Base-by-base conservation (phyloP, 2,329 filamentous ascomycete genomes). In the Westerdykella ornata region DNA sequence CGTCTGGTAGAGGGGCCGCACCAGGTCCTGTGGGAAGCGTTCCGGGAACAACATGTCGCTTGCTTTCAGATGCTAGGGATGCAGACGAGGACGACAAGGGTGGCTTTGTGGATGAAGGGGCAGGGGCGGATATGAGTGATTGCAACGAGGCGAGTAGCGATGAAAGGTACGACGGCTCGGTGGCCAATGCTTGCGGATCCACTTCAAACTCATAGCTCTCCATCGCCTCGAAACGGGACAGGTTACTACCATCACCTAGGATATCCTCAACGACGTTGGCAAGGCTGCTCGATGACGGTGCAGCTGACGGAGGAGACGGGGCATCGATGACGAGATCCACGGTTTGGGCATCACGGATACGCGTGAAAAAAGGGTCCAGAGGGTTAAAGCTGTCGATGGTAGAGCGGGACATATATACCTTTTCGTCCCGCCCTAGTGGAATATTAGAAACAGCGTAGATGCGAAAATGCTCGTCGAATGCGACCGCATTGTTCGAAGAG, bases 391-490 rank as follows among this genome's bases (percentile, higher is more conserved):
- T 80, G 18, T 68, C 60, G 31, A 74, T 56, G 1, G 90, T 77
- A 43, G 88, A 81, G 17, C 84, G 80, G 35, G 84, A 76, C 48
- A 97, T 77, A 59, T 86, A 85, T 15, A 96, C 80, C 49, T 83
- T 85, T 66, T 97, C 90, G 58, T 97, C 88, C 36, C 85, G 82
- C 3, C 90, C 90, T 3, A 98, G 72, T 1, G 84, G 78, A 31
- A 89, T 77, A 51, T 84, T 86, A 32, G 87, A 88, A 47, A 95
- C 81, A 34, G 85, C 84, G 43, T 84, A 85, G 32, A 97, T 82
- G 42, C 82, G 76, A 74, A 84, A 88, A 12, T 71, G 65, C 26
- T 68, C 65, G 29, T 66, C 61, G 26, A 63, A 26, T 0, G 50
- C 44, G 8, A 52, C 42, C 3, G 49, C 44, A 5, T 51, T 47